A percentile compares a stretch with the other conserved stretches of the same genome.
These are phyloP conservation scores for Croton setiger DNA, from an alignment of 441 rosid species.

Conservation along the genomic window DNA sequence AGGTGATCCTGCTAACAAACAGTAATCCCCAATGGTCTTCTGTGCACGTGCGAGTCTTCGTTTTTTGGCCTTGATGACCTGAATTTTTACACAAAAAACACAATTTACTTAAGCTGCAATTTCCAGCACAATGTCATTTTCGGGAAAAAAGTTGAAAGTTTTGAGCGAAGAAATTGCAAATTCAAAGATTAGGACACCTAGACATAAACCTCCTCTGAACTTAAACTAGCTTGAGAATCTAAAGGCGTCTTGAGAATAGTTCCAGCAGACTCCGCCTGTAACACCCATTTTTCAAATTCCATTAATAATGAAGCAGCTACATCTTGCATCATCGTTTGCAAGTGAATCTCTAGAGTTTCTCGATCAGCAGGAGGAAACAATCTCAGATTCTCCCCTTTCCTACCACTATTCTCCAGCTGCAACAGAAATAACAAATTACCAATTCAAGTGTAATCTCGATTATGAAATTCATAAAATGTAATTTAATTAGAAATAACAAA, in stretches of 20 bases:
- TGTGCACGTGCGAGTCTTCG: conserved; percentile 93
- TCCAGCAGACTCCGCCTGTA: conserved; percentile 87
- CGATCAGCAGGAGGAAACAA: conserved; percentile 90
- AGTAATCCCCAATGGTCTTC: conserved; percentile 96
- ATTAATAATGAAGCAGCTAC: conserved; percentile 84
- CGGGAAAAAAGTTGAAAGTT: not conserved
- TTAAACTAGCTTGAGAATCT: conserved; percentile 97
- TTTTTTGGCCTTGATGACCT: conserved; percentile 97
- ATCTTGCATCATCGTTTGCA: conserved; percentile 98
- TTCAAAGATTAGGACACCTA: conserved; percentile 83
- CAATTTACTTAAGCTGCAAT: conserved; percentile 28
- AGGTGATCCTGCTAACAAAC: conserved; percentile 96
- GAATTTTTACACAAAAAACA: conserved; percentile 26
- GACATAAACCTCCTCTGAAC: conserved; percentile 98
- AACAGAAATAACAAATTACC: conserved; percentile 15
- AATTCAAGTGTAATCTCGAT: too few relatives aligned
- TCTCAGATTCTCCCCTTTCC: conserved; percentile 54
- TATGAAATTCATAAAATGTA: too few relatives aligned
- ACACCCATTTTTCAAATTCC: conserved; percentile 97
- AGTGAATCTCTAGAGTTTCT: conserved; percentile 77
- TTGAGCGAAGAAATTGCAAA: conserved; percentile 21
- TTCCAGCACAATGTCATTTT: conserved; percentile 12
- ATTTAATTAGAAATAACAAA: too few relatives aligned
- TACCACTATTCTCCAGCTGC: conserved; percentile 78
- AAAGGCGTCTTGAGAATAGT: conserved; percentile 96